Conservation (phyloP, 495 filamentous ascomycete genomes). For the Penicillium canescens region DNA sequence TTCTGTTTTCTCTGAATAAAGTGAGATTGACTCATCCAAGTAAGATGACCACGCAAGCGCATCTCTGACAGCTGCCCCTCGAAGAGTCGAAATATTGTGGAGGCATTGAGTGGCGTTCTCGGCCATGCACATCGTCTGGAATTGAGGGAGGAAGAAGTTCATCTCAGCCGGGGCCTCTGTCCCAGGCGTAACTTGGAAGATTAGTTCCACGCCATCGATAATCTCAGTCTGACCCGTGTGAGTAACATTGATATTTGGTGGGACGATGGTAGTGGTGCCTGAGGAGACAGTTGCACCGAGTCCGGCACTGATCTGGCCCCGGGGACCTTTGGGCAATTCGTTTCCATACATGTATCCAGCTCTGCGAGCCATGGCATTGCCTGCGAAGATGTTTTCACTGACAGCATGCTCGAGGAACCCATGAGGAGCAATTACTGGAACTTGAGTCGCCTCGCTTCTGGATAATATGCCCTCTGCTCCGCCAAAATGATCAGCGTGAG, state of each 20-base stretch:
- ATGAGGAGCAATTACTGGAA: constrained; percentile 20
- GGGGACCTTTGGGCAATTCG: constrained; percentile 3
- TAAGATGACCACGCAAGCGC: constrained; percentile 16
- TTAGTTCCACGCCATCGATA: constrained; percentile 15
- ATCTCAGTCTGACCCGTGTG: constrained; percentile 8
- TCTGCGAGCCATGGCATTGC: constrained; percentile 17
- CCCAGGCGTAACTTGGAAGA: constrained; percentile 22
- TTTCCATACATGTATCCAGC: constrained; percentile 24
- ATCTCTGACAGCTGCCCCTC: constrained; percentile 21
- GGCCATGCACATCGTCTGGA: constrained; percentile 14
- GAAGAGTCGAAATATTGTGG: constrained; percentile 25
- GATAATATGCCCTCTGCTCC: constrained; percentile 15
- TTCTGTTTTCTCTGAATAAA: constrained; percentile 13
- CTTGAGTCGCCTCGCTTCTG: neutral
- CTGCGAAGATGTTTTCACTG: constrained; percentile 19
- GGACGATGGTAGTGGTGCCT: constrained; percentile 8
- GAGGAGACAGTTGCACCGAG: constrained; percentile 11
- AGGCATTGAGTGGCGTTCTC: constrained; percentile 22
- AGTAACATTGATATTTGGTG: constrained; percentile 16
- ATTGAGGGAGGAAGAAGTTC: constrained; percentile 18
- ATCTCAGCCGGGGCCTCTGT: constrained; percentile 27
- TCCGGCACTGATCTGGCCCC: constrained; percentile 17
- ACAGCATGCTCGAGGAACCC: constrained; percentile 18
- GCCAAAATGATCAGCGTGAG: constrained; percentile 21
- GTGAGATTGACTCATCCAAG: constrained; percentile 15